Evolutionary conservation across 805 yeast species (phyloP).

Genomic region (Peterozyma toletana): DNA sequence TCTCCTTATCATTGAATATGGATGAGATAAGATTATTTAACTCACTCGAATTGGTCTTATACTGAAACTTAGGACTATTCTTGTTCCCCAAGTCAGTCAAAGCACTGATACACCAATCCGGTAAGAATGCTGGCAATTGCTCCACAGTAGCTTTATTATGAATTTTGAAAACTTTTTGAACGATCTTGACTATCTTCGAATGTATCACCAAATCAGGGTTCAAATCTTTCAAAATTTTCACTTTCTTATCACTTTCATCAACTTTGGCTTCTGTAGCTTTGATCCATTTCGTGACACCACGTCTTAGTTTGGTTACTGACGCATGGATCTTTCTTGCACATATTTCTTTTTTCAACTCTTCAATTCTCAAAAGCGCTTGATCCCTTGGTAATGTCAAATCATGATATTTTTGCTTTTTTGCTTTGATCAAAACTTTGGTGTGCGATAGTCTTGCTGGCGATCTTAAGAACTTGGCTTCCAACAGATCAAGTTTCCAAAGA

Average conservation of each 20-base stretch:
- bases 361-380: slow-evolving; percentile 39
- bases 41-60: slow-evolving; percentile 29
- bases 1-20: slow-evolving; percentile 34
- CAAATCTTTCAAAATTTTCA: slow-evolving; percentile 3
- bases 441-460: slow-evolving; percentile 38
- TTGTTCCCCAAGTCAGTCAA: slow-evolving; percentile 21
- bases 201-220: slow-evolving; percentile 6
- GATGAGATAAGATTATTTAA: slow-evolving; percentile 40
- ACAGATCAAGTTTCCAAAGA: slow-evolving; percentile 47
- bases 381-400: slow-evolving; percentile 30
- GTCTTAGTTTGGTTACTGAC: slow-evolving; percentile 30
- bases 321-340: slow-evolving; percentile 45
- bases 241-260: slow-evolving; percentile 12
- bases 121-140: slow-evolving; percentile 29
- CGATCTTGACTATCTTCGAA: slow-evolving; percentile 12
- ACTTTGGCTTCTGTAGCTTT: slow-evolving; percentile 9
- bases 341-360: slow-evolving; percentile 32
- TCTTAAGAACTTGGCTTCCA: slow-evolving; percentile 41
- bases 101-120: slow-evolving; percentile 21
- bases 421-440: slow-evolving; percentile 37
- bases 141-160: slow-evolving; percentile 21
- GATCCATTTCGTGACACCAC: slow-evolving; percentile 25
- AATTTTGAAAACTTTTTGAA: slow-evolving; percentile 17
- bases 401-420: slow-evolving; percentile 35
- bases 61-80: slow-evolving; percentile 41